Conservation (phyloP, 2,329 filamentous ascomycete genomes). For the Colletotrichum sp. region DNA sequence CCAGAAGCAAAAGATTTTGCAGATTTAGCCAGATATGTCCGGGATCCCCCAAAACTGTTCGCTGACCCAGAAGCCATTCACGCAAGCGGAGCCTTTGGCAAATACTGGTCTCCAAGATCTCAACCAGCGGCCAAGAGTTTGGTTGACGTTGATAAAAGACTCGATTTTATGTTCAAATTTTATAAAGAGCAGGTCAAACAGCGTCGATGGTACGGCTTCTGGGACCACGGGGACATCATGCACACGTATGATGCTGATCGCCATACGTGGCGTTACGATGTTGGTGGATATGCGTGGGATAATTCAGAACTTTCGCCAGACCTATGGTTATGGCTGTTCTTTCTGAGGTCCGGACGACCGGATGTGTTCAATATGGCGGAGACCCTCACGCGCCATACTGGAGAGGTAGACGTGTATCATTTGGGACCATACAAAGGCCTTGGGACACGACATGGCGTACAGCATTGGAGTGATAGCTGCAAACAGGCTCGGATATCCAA, state of each 20-base stretch:
- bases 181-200: conserved; percentile 62
- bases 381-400: conserved; percentile 61
- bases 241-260: conserved; percentile 65
- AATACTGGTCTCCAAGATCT: conserved; percentile 51
- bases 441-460: conserved; percentile 67
- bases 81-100: conserved; percentile 56
- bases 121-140: conserved; percentile 29
- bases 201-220: conserved; percentile 67
- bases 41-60: conserved; percentile 57
- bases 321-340: conserved; percentile 67
- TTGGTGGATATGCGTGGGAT: conserved; percentile 71
- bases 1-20: conserved; percentile 52
- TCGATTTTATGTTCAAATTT: conserved; percentile 61
- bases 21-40: conserved; percentile 47
- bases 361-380: conserved; percentile 66
- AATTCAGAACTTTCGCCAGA: conserved; percentile 69
- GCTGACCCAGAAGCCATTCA: conserved; percentile 53
- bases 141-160: conserved; percentile 52
- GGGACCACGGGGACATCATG: conserved; percentile 67
- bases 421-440: conserved; percentile 62
- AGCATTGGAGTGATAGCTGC: conserved; percentile 65
- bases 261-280: conserved; percentile 66
- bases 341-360: conserved; percentile 60
- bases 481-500: conserved; percentile 68
- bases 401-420: conserved; percentile 69